Conservation (phyloP, 305 asterid species). For the Fraxinus sp. region DNA sequence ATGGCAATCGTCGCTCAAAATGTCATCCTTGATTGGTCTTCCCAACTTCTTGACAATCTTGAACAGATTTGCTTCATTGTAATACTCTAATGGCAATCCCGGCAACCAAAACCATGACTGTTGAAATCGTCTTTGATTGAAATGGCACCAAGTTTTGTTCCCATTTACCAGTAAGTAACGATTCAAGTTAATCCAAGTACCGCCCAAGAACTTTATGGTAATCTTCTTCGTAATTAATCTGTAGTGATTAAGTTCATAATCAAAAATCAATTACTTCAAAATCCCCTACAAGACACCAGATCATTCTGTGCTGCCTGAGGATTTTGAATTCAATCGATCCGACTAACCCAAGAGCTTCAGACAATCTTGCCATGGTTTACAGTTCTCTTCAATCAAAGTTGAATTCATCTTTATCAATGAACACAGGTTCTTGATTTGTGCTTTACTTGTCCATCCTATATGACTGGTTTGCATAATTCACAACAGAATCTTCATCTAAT, state of each 20-base stretch:
- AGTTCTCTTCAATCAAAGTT: not conserved
- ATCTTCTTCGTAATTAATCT: not conserved
- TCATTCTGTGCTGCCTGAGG: not conserved
- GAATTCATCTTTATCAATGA: not conserved
- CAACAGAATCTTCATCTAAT: not conserved
- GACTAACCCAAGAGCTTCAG: not conserved
- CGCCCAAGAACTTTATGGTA: not conserved
- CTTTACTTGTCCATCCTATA: too few relatives aligned
- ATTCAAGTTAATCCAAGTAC: not conserved
- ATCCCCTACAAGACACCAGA: not conserved
- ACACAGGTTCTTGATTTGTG: not conserved
- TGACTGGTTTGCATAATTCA: not conserved
- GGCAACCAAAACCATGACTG: not conserved
- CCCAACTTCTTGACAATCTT: not conserved
- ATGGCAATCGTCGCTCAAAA: not conserved
- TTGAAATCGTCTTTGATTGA: not conserved
- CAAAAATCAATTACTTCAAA: not conserved
- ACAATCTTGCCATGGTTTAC: not conserved
- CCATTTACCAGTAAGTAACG: not conserved
- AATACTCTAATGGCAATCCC: not conserved
- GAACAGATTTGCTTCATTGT: not conserved
- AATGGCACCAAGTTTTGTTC: not conserved
- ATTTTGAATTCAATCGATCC: not conserved
- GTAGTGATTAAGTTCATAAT: not conserved
- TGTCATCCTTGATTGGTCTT: not conserved